phyloP scores from a whole-genome alignment of 257 asterid species.

The Solanum chiquidenum region DNA sequence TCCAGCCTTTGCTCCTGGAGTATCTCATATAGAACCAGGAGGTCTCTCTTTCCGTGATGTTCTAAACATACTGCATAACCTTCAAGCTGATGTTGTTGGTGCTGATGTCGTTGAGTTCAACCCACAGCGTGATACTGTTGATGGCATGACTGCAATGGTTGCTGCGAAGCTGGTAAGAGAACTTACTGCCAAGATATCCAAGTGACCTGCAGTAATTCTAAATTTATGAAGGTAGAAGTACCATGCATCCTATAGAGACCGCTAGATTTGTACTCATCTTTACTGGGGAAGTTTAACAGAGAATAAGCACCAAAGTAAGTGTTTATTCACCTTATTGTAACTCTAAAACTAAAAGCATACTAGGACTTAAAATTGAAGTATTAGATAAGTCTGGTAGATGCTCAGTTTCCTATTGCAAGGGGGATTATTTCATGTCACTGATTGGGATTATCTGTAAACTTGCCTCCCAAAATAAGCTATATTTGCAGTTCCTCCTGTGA shows the following conservation, averaged over 20 bases:
- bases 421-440: background rate
- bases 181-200: constrained; percentile 86
- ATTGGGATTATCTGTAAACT: background rate
- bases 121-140: constrained; percentile 96
- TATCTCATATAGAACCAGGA: constrained; percentile 97
- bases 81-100: constrained; percentile 80
- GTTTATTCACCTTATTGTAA: background rate
- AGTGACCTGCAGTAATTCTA: constrained; percentile 14
- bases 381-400: background rate
- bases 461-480: background rate
- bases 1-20: constrained; percentile 99
- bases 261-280: background rate
- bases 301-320: background rate
- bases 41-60: constrained; percentile 97
- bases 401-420: background rate
- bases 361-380: background rate
- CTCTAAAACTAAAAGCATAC: background rate
- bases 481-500: background rate
- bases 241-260: background rate
- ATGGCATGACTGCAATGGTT: constrained; percentile 99
- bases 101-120: constrained; percentile 99
- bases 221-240: background rate
- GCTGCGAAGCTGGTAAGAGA: constrained; percentile 93
- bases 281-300: background rate
- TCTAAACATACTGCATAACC: constrained; percentile 86